A percentile compares a stretch with the other conserved stretches of the same genome.
These are phyloP conservation scores for Clavariopsis aquatica DNA, from an alignment of 495 filamentous ascomycete species.

Conservation along the genomic window DNA sequence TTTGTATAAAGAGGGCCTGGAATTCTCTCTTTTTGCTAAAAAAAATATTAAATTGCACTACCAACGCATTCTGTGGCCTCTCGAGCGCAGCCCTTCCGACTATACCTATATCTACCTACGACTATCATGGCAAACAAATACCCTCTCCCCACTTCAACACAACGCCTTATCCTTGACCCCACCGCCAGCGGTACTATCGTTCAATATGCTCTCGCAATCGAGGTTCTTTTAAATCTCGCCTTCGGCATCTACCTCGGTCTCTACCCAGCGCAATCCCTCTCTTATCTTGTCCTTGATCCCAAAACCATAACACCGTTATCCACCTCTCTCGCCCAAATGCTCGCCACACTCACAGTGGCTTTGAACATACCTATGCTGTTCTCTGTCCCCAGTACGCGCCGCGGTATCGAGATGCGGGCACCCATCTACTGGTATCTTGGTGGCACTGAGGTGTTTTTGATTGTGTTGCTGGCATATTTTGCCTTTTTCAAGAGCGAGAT, in stretches of 20 bases:
- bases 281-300: conserved; percentile 21
- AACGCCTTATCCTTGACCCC: conserved; percentile 17
- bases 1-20: no score
- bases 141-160: conserved; percentile 5
- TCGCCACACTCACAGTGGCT: conserved; percentile 18
- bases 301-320: conserved; percentile 27
- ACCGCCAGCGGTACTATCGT: conserved; percentile 14
- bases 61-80: no score
- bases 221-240: conserved; percentile 22
- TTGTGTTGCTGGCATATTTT: conserved; percentile 17
- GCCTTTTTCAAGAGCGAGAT: neutral
- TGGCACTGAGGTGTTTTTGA: conserved; percentile 24
- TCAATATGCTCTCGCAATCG: conserved; percentile 19
- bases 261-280: conserved; percentile 19
- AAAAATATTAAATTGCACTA: no score
- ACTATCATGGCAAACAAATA: conserved; percentile 1
- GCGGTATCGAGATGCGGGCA: conserved; percentile 26
- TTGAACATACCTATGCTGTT: conserved; percentile 31
- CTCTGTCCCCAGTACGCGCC: conserved; percentile 30
- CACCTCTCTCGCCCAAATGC: conserved; percentile 16
- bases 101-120: neutral
- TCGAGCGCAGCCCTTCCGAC: no score
- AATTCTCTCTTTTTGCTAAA: no score
- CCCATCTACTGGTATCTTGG: conserved; percentile 28
- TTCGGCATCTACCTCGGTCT: conserved; percentile 20